Evolutionary conservation across 2,329 filamentous ascomycete genomes (phyloP).

Genomic region (Aspergillus caelatus): DNA sequence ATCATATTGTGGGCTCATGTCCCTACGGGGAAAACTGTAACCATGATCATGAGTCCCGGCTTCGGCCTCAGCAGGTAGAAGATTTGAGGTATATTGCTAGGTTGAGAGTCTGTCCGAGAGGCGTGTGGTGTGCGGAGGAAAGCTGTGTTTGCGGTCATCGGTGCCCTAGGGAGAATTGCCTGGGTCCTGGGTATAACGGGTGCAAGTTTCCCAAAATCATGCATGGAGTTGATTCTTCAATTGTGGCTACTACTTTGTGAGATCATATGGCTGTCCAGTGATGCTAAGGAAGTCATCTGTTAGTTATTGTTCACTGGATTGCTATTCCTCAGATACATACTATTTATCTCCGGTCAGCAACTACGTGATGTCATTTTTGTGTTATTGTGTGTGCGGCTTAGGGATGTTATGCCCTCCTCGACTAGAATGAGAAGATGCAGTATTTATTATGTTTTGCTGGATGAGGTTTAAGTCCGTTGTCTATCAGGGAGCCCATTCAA

Average conservation of each 20-base stretch:
- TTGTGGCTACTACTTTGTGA: not conserved
- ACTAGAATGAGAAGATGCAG: too few relatives aligned
- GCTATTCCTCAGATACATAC: not conserved
- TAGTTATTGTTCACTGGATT: not conserved
- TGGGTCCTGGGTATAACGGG: constrained; percentile 20
- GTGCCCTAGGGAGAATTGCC: constrained; percentile 24
- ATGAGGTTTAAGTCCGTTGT: too few relatives aligned
- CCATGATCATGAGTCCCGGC: constrained; percentile 29
- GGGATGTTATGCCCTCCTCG: too few relatives aligned
- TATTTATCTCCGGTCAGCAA: not conserved
- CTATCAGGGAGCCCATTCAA: too few relatives aligned
- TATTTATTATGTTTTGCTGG: too few relatives aligned
- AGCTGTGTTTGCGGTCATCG: constrained; percentile 32
- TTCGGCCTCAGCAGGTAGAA: constrained; percentile 24
- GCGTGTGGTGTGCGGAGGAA: constrained; percentile 31
- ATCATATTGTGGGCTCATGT: constrained; percentile 32
- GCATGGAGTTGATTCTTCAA: not conserved
- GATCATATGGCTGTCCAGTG: not conserved
- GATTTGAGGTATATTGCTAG: constrained; percentile 37
- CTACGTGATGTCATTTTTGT: not conserved
- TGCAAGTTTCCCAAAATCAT: constrained; percentile 1
- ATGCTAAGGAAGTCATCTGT: not conserved
- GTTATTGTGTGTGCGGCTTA: not conserved
- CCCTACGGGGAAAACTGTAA: constrained; percentile 24
- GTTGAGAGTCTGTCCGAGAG: constrained; percentile 28